Conservation (phyloP, 2,329 filamentous ascomycete species). For the Scopulariopsis brevicaulis region DNA sequence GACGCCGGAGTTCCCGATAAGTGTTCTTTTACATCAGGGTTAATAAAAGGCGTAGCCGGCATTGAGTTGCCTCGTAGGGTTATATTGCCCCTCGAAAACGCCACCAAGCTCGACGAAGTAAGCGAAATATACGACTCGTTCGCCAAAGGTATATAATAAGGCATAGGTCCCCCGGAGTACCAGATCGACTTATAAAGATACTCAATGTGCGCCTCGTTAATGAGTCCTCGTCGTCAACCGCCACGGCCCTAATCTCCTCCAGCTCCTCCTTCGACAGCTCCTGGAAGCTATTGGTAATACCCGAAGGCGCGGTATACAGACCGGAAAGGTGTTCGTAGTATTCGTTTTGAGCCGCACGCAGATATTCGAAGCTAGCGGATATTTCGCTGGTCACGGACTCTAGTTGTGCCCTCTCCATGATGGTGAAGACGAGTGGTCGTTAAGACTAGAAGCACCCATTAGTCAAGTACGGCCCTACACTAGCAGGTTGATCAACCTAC, state of each 20-base stretch:
- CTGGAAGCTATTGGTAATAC: conserved; percentile 14
- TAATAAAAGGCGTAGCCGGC: conserved; percentile 11
- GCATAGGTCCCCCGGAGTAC: conserved; percentile 15
- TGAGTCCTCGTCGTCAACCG: conserved; percentile 10
- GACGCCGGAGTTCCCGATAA: background rate
- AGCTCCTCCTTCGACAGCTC: conserved; percentile 10
- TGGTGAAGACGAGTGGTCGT: conserved; percentile 17
- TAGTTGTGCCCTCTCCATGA: conserved; percentile 12
- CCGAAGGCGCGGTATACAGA: conserved; percentile 12
- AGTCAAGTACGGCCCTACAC: background rate
- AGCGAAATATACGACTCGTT: conserved; percentile 15
- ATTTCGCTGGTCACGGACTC: conserved; percentile 14
- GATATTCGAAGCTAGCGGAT: conserved; percentile 8
- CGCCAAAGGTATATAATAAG: conserved; percentile 12
- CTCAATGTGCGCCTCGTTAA: conserved; percentile 15
- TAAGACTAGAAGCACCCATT: conserved; percentile 8
- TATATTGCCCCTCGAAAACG: conserved; percentile 12
- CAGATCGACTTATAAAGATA: conserved; percentile 15
- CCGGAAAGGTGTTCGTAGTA: conserved; percentile 12
- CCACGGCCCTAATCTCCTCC: conserved; percentile 10
- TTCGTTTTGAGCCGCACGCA: conserved; percentile 11
- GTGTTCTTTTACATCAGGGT: conserved; percentile 11
- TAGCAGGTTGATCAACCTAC: conserved; percentile 6
- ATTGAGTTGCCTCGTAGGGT: conserved; percentile 11
- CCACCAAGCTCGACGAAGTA: conserved; percentile 13